These are phyloP conservation scores for Porodaedalea pini DNA, from an alignment of 1,284 basidiomycete genomes.

Conservation along the genomic window DNA sequence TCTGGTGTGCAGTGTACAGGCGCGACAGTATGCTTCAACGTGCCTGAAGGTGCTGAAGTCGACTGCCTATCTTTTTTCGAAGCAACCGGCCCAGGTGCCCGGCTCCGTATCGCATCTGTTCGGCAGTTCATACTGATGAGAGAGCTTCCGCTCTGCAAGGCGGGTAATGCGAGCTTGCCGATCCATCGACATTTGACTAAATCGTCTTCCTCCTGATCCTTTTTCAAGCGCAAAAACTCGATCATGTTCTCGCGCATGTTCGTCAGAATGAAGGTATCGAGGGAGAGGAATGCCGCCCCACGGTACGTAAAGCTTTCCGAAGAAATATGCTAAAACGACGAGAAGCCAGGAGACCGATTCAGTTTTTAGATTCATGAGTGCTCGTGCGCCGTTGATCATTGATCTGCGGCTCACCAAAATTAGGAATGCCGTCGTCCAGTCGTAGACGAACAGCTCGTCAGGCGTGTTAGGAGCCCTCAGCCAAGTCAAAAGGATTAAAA, in stretches of 20 bases:
- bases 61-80: not conserved
- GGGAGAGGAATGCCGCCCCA: constrained; percentile 14
- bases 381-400: constrained; percentile 32
- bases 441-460: constrained; percentile 20
- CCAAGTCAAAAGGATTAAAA: constrained; percentile 40
- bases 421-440: constrained; percentile 13
- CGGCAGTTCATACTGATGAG: constrained; percentile 19
- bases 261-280: constrained; percentile 18
- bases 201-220: not conserved
- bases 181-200: constrained; percentile 2
- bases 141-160: constrained; percentile 11
- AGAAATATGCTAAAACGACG: constrained; percentile 14
- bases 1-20: constrained; percentile 13
- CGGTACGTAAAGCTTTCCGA: constrained; percentile 17
- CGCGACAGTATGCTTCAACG: not conserved
- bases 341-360: not conserved
- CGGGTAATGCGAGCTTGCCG: constrained; percentile 13
- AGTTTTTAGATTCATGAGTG: constrained; percentile 2
- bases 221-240: constrained; percentile 13
- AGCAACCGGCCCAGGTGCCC: not conserved
- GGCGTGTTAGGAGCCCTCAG: constrained; percentile 19
- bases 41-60: not conserved
- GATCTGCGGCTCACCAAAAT: constrained; percentile 23
- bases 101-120: constrained; percentile 13
- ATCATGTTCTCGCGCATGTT: constrained; percentile 18